Conservation (phyloP, 176 grass and related monocot genomes). For the Musa itinerans region DNA sequence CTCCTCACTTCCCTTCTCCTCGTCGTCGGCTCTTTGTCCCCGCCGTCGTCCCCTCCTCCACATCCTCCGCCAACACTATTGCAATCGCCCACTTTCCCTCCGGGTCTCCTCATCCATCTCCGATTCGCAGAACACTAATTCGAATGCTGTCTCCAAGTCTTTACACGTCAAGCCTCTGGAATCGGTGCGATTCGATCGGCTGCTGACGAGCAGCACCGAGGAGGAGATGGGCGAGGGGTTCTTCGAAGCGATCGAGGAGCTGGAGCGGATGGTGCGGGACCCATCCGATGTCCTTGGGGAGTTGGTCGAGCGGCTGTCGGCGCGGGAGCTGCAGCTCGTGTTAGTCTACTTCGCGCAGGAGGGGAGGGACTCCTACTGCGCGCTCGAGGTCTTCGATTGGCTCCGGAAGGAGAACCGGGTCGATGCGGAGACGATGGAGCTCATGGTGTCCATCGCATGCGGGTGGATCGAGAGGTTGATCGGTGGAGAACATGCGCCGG, state of each 20-base stretch:
- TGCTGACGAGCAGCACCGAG: slow-evolving; percentile 22
- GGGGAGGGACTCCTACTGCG: slow-evolving; percentile 88
- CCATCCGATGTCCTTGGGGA: slow-evolving; percentile 39
- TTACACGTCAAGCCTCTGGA: neutral
- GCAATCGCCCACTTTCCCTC: neutral
- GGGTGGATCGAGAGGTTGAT: slow-evolving; percentile 89
- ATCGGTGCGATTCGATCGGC: slow-evolving; percentile 40
- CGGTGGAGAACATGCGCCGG: slow-evolving; percentile 40
- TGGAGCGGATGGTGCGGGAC: slow-evolving; percentile 54
- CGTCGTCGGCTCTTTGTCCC: neutral
- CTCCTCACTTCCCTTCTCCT: neutral
- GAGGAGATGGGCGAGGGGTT: slow-evolving; percentile 43
- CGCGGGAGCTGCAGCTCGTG: slow-evolving; percentile 79
- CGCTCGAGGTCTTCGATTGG: slow-evolving; percentile 98
- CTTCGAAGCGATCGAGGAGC: slow-evolving; percentile 61
- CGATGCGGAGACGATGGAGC: slow-evolving; percentile 95
- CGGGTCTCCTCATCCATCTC: neutral
- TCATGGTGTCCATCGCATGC: slow-evolving; percentile 90
- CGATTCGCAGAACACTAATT: neutral
- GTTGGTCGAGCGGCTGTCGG: slow-evolving; percentile 60
- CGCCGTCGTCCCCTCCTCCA: neutral
- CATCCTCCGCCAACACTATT: neutral
- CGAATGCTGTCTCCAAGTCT: neutral
- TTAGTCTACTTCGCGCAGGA: slow-evolving; percentile 95
- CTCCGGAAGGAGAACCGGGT: slow-evolving; percentile 82